Evolutionary conservation across 768 basidiomycete genomes (phyloP), one percentile per base, ranked within the genome.

Genomic region (Agaricus blazei): DNA sequence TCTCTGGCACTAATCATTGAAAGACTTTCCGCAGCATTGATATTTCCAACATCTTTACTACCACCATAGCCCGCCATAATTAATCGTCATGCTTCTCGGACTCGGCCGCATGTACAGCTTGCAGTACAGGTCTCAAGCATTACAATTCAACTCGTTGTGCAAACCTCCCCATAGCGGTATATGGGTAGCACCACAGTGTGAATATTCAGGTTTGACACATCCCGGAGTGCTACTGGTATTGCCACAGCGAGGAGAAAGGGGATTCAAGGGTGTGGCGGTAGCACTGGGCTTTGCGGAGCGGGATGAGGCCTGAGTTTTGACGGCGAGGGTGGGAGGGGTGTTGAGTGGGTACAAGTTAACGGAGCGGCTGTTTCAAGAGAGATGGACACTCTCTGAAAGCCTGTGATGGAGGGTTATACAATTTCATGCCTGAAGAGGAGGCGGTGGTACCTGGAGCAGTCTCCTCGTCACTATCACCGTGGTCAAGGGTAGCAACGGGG

Each of bases 91-190:
- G 65, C 80, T 90, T 75, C 91, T 92, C 23, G 90, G 90, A 46
- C 90, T 85, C 36, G 91, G 90, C 40, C 90, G 85, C 67, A 93
- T 93, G 66, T 93, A 91, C 87, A 92, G 56, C 65, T 93, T 93
- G 68, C 89, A 93, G 65, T 93, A 93, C 42, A 93, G 71, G 3
- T 91, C 91, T 59, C 90, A 93, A 0, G 90, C 90, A 61, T 93
- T 93, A 65, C 90, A 93, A 62, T 93, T 93, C 55, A 93, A 68
- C 71, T 93, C 90, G 60, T 93, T 90, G 59, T 92, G 92, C 61
- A 93, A 68, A 0, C 90, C 91, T 2, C 90, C 78, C 91, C 91
- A 93, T 27, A 93, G 79, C 6, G 90, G 91, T 0, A 90, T 93
- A 59, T 91, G 90, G 0, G 90, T 93, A 3, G 90, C 90, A 23